Evolutionary conservation across 2,329 filamentous ascomycete genomes (phyloP).

Genomic region (Trichoderma atrobrunneum): DNA sequence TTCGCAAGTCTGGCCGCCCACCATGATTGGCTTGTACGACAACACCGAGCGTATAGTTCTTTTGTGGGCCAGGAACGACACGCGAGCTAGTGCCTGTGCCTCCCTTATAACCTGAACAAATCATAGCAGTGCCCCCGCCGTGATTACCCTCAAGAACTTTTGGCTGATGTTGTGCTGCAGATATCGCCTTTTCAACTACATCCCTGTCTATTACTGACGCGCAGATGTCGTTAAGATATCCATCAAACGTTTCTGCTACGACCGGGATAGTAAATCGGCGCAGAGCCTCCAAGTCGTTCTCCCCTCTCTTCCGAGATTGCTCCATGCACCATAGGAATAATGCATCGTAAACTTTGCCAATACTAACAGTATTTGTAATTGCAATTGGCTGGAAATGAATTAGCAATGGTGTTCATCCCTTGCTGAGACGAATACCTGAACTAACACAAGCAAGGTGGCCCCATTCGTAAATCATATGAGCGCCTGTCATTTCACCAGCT

Average conservation of each 20-base stretch:
- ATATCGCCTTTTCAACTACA: not conserved
- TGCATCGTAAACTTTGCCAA: not conserved
- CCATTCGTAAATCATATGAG: not conserved
- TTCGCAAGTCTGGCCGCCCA: not conserved
- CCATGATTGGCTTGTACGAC: not conserved
- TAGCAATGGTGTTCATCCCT: not conserved
- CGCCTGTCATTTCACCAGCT: not conserved
- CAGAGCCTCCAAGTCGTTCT: not conserved
- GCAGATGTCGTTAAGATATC: not conserved
- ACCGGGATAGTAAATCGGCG: not conserved
- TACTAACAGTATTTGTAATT: not conserved
- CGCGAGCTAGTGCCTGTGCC: not conserved
- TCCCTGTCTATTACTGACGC: not conserved
- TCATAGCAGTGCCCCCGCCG: not conserved
- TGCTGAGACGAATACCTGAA: not conserved
- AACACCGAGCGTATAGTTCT: not conserved
- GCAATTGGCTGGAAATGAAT: not conserved
- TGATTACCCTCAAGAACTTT: not conserved
- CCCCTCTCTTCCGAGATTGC: not conserved
- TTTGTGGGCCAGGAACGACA: not conserved
- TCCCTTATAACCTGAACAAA: not conserved
- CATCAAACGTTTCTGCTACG: not conserved
- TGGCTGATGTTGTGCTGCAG: not conserved
- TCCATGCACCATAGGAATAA: not conserved
- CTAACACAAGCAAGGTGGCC: not conserved